These are phyloP conservation scores for Alisma plantagoaquatica DNA, from an alignment of 106 monocot genomes.

Conservation along the genomic window DNA sequence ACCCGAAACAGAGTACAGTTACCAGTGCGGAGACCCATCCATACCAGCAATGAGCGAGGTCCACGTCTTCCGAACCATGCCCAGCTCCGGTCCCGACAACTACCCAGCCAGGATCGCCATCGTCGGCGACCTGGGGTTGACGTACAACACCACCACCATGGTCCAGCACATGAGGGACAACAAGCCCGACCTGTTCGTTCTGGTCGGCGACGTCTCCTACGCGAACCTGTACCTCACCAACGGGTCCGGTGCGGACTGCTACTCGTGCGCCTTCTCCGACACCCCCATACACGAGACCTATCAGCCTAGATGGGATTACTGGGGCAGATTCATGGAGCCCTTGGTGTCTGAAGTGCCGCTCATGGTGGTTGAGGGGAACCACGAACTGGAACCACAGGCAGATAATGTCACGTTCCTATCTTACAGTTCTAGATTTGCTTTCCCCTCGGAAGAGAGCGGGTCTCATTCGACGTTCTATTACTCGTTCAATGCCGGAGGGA, in stretches of 20 bases:
- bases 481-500: constrained; percentile 81
- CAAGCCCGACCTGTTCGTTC: constrained; percentile 62
- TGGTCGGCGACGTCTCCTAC: constrained; percentile 81
- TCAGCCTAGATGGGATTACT: constrained; percentile 93
- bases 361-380: constrained; percentile 93
- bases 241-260: constrained; percentile 80
- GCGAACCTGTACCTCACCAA: constrained; percentile 87
- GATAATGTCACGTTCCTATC: constrained; percentile 53
- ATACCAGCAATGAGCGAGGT: constrained; percentile 47
- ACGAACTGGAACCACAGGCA: constrained; percentile 71
- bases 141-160: constrained; percentile 76
- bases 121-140: constrained; percentile 82
- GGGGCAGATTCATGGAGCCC: constrained; percentile 96
- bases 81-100: constrained; percentile 27
- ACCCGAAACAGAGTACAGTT: constrained; percentile 53
- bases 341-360: constrained; percentile 52
- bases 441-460: constrained; percentile 63
- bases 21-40: constrained; percentile 80
- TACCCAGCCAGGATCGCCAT: constrained; percentile 48
- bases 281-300: constrained; percentile 90
- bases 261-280: constrained; percentile 59
- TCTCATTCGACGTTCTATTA: constrained; percentile 77
- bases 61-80: constrained; percentile 70
- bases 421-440: constrained; percentile 79
- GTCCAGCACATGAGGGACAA: constrained; percentile 63